Base-by-base conservation (phyloP, 352 stramenopile species). In the Phytophthora tentaculata region DNA sequence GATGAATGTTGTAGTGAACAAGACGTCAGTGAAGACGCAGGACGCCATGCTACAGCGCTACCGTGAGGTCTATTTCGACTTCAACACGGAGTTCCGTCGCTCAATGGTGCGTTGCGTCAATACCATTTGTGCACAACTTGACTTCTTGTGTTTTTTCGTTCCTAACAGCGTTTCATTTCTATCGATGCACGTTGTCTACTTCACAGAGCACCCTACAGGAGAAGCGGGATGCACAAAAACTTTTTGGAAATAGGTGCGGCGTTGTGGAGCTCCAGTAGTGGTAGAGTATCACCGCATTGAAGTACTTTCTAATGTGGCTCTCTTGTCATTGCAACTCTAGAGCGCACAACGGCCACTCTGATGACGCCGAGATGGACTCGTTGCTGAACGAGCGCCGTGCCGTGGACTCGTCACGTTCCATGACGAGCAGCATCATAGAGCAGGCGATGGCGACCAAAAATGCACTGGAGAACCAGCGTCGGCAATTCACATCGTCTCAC, bases 11-110 rank as follows among this genome's bases (percentile, higher is more conserved):
- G 79, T 85, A 44, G 80, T 86, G 45, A 89, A 86, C 58, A 80
- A 75, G 39, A 92, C 87, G 54, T 81, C 79, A 13, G 77, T 83
- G 20, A 96, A 94, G 63, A 83, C 85, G 35, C 89, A 96, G 61
- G 89, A 96, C 56, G 90, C 90, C 4, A 76, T 98, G 49, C 76
- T 98, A 35, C 96, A 98, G 76, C 86, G 96, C 44, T 99, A 99
- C 75, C 89, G 95, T 24, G 96, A 98, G 76, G 90, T 98, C 55
- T 88, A 98, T 48, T 98, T 98, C 65, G 95, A 99, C 78, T 97
- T 97, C 37, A 96, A 93, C 37, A 96, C 89, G 22, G 95, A 99
- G 74, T 99, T 98, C 72, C 89, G 97, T 71, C 84, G 87, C 24
- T 92, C 87, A 0, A 91, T 92, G 81, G 89, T 95, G 61, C 52